These are phyloP conservation scores for Marasmius oreades DNA, from an alignment of 1,284 basidiomycete genomes.

Conservation along the genomic window DNA sequence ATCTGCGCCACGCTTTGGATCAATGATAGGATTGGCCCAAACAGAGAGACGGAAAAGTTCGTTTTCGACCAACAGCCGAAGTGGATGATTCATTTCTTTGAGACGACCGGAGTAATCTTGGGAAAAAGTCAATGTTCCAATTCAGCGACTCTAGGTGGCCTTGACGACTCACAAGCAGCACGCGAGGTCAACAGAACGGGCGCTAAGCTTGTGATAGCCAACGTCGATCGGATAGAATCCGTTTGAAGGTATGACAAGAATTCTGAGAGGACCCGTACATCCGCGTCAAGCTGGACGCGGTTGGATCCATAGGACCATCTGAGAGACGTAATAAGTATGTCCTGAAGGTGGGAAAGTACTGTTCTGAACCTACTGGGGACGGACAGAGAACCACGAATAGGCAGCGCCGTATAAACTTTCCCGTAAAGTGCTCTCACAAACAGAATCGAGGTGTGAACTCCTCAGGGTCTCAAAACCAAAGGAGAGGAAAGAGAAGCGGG, in stretches of 20 bases:
- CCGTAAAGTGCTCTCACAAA: conserved; percentile 78
- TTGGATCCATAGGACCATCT: conserved; percentile 96
- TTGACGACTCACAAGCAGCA: conserved; percentile 38
- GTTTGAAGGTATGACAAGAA: conserved; percentile 75
- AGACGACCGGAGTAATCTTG: conserved; percentile 59
- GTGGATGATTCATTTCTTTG: conserved; percentile 64
- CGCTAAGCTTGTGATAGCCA: conserved; percentile 69
- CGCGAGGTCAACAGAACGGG: conserved; percentile 45
- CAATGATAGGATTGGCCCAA: conserved; percentile 88
- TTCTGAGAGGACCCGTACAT: conserved; percentile 85
- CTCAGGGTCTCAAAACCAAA: conserved; percentile 94
- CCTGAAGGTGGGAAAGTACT: not conserved
- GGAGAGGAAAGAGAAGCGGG: conserved; percentile 83
- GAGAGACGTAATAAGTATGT: not conserved
- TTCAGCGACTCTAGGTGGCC: not conserved
- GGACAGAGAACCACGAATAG: conserved; percentile 90
- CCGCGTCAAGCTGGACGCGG: conserved; percentile 84
- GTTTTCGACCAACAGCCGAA: conserved; percentile 85
- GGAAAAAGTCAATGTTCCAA: conserved; percentile 10
- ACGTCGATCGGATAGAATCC: conserved; percentile 66
- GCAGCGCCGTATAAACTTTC: conserved; percentile 78
- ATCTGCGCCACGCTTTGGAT: conserved; percentile 65
- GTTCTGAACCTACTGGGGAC: conserved; percentile 67
- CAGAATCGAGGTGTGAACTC: conserved; percentile 82
- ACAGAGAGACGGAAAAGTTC: conserved; percentile 86